A percentile compares a stretch with the other conserved stretches of the same genome.
Conservation (phyloP, 108 stramenopile genomes). For the Skeletonema grethae region DNA sequence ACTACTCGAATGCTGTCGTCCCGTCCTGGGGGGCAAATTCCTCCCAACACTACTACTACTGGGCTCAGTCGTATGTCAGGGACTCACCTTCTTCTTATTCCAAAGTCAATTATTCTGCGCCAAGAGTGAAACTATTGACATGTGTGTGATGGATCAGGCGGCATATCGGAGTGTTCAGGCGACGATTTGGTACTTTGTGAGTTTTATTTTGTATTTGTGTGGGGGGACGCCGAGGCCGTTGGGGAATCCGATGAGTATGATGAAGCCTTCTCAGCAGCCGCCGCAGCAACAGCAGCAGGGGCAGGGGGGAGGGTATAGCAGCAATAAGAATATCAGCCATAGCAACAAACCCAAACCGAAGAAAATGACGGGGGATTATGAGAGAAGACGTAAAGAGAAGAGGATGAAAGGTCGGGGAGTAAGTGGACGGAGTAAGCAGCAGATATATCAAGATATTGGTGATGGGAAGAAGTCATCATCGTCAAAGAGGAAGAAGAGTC, state of each 20-base stretch:
- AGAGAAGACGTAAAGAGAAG: constrained; percentile 39
- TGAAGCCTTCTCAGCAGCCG: neutral
- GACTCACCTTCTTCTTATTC: constrained; percentile 41
- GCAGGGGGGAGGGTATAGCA: neutral
- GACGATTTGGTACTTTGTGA: constrained; percentile 21
- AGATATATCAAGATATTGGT: constrained; percentile 31
- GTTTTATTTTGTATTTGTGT: constrained; percentile 27
- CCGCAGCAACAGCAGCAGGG: neutral
- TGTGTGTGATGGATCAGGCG: constrained; percentile 28
- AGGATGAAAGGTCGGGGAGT: constrained; percentile 41
- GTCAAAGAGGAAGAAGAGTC: neutral
- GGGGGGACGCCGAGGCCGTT: constrained; percentile 31
- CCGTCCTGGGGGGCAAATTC: constrained; percentile 26
- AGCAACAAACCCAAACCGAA: constrained; percentile 16
- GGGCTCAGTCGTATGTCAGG: constrained; percentile 18
- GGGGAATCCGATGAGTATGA: neutral
- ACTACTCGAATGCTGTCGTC: constrained; percentile 28
- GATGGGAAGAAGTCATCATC: neutral
- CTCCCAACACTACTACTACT: constrained; percentile 22
- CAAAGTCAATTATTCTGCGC: constrained; percentile 34
- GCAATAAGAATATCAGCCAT: too few relatives aligned
- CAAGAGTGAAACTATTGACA: constrained; percentile 18
- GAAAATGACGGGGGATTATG: constrained; percentile 38
- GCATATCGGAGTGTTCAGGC: constrained; percentile 42
- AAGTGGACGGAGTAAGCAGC: constrained; percentile 45